A percentile compares a stretch with the other conserved stretches of the same genome.
phyloP scores from a whole-genome alignment of 257 asterid genomes.

The Mitragyna speciosa region DNA sequence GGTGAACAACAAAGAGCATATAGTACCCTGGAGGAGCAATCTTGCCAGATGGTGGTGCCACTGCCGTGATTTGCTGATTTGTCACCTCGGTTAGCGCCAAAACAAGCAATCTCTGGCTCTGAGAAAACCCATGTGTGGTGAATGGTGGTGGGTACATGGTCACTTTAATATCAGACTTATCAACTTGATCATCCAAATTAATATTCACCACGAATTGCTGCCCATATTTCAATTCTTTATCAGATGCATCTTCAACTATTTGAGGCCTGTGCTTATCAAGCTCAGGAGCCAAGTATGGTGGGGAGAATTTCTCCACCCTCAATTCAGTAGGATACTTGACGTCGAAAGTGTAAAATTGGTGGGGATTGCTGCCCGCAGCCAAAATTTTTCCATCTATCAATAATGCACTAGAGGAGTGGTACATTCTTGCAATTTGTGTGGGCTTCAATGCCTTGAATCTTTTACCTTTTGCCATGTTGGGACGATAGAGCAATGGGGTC shows the following conservation, averaged over 20 bases:
- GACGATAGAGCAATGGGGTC: conserved; percentile 61
- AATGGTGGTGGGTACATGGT: conserved; percentile 87
- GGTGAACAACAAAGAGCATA: conserved; percentile 68
- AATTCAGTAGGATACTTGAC: conserved; percentile 61
- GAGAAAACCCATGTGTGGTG: conserved; percentile 91
- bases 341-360: conserved; percentile 44
- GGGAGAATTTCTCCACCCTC: conserved; percentile 75
- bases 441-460: conserved; percentile 52
- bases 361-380: conserved; percentile 81
- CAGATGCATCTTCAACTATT: conserved; percentile 28
- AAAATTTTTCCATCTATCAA: conserved; percentile 64
- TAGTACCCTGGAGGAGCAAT: conserved; percentile 85
- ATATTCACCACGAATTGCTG: conserved; percentile 30
- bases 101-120: conserved; percentile 70
- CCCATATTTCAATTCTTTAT: conserved; percentile 46
- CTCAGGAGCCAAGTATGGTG: conserved; percentile 66
- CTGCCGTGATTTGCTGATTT: conserved; percentile 32
- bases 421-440: conserved; percentile 67
- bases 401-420: conserved; percentile 65
- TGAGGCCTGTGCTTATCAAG: conserved; percentile 36
- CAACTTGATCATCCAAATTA: conserved; percentile 3
- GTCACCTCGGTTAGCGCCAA: conserved; percentile 37
- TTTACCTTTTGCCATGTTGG: conserved; percentile 35
- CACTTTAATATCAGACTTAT: conserved; percentile 39
- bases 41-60: conserved; percentile 69